Evolutionary conservation across 306 rosid genomes (phyloP).

Genomic region (Arachis stenosperma): DNA sequence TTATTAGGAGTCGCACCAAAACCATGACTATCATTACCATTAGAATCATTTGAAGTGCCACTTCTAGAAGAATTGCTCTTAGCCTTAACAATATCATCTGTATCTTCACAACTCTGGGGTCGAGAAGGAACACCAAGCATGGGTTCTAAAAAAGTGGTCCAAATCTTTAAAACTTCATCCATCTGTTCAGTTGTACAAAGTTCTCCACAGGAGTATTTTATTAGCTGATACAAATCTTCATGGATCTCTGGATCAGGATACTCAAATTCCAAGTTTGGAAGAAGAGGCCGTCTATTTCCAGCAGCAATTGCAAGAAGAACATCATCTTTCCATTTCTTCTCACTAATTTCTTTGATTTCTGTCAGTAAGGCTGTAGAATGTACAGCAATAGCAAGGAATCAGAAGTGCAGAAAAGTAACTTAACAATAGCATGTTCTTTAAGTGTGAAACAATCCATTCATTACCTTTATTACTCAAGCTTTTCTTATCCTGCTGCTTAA

Average conservation of each 20-base stretch:
- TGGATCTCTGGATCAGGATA: constrained; percentile 85
- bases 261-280: constrained; percentile 88
- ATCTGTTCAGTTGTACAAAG: constrained; percentile 88
- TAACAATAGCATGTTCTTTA: constrained; percentile 23
- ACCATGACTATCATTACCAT: constrained; percentile 67
- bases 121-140: constrained; percentile 83
- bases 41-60: constrained; percentile 53
- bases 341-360: constrained; percentile 95
- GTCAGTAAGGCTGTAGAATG: constrained; percentile 76
- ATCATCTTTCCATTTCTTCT: constrained; percentile 89
- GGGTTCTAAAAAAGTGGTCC: constrained; percentile 94
- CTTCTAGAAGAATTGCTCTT: constrained; percentile 55
- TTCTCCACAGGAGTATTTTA: constrained; percentile 96
- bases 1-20: constrained; percentile 59
- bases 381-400: constrained; percentile 37
- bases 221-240: constrained; percentile 88
- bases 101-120: constrained; percentile 80
- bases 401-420: constrained; percentile 17
- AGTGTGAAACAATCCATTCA: constrained; percentile 13
- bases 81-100: constrained; percentile 80
- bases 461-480: constrained; percentile 95
- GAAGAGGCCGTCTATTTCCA: constrained; percentile 80
- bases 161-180: constrained; percentile 92
- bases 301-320: constrained; percentile 94
- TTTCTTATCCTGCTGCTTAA: constrained; percentile 94